Conservation (phyloP, 306 rosid species). For the Lathyrus tuberosus region DNA sequence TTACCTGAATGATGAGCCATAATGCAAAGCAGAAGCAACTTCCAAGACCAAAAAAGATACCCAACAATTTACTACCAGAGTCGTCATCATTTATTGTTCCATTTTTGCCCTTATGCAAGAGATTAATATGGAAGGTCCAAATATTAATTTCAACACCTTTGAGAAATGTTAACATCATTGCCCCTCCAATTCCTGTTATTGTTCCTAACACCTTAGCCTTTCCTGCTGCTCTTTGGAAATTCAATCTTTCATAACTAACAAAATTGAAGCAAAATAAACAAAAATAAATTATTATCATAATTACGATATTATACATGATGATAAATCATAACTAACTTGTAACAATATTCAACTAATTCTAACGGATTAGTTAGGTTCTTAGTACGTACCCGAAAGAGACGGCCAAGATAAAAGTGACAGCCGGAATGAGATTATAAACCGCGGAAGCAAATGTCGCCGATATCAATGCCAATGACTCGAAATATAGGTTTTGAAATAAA, state of each 20-base stretch:
- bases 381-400: constrained; percentile 37
- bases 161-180: constrained; percentile 46
- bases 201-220: constrained; percentile 50
- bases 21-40: constrained; percentile 46
- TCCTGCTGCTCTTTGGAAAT: constrained; percentile 31
- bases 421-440: constrained; percentile 48
- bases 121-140: constrained; percentile 44
- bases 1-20: constrained; percentile 55
- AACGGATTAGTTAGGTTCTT: neutral
- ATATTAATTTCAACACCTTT: constrained; percentile 46
- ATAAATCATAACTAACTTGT: no score
- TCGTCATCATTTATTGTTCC: constrained; percentile 22
- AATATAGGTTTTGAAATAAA: constrained; percentile 48
- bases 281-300: neutral
- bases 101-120: constrained; percentile 30
- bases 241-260: constrained; percentile 33
- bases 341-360: no score
- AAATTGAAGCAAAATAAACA: neutral
- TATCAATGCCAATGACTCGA: constrained; percentile 38
- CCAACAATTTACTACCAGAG: constrained; percentile 40
- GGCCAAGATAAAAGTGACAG: constrained; percentile 49
- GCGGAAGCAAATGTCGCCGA: constrained; percentile 53
- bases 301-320: neutral
- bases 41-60: constrained; percentile 45
- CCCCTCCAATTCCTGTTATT: constrained; percentile 47